phyloP scores from a whole-genome alignment of 495 filamentous ascomycete species.

The Xylaria palmicola region DNA sequence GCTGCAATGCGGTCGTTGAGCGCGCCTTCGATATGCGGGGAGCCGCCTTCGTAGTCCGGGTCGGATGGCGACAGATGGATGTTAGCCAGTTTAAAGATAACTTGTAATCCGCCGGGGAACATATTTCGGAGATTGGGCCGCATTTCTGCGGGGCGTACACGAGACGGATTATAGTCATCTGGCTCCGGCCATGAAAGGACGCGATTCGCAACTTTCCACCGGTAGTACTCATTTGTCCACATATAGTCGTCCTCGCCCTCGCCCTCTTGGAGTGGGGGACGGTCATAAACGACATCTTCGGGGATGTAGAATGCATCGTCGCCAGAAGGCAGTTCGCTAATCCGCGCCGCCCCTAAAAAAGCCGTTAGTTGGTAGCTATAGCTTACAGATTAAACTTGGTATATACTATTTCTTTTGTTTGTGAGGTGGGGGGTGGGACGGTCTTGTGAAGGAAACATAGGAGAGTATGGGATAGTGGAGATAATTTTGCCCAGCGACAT shows the following conservation, averaged over 20 bases:
- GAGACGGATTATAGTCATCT: constrained; percentile 2
- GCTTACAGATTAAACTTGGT: not conserved
- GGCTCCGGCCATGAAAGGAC: constrained; percentile 26
- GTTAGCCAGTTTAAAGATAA: constrained; percentile 63
- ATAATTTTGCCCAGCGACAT: no score
- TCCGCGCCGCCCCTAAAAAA: not conserved
- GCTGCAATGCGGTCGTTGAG: constrained; percentile 59
- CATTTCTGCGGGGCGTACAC: not conserved
- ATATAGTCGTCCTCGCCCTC: constrained; percentile 1
- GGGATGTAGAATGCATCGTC: not conserved
- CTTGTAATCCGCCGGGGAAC: constrained; percentile 46
- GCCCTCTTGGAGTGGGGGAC: not conserved
- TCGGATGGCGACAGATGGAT: constrained; percentile 61
- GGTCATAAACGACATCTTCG: not conserved
- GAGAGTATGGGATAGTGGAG: not conserved
- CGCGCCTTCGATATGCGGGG: constrained; percentile 53
- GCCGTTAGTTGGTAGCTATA: not conserved
- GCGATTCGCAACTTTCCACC: not conserved
- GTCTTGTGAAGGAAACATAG: no score
- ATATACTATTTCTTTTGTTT: no score
- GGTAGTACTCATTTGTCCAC: not conserved
- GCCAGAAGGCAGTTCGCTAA: not conserved
- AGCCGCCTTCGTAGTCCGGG: constrained; percentile 36
- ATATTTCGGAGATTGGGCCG: constrained; percentile 9
- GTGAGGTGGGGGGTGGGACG: no score